Evolutionary conservation across 2,329 filamentous ascomycete species (phyloP), one percentile per base, ranked within the genome.

Genomic region (Alternaria sp.): DNA sequence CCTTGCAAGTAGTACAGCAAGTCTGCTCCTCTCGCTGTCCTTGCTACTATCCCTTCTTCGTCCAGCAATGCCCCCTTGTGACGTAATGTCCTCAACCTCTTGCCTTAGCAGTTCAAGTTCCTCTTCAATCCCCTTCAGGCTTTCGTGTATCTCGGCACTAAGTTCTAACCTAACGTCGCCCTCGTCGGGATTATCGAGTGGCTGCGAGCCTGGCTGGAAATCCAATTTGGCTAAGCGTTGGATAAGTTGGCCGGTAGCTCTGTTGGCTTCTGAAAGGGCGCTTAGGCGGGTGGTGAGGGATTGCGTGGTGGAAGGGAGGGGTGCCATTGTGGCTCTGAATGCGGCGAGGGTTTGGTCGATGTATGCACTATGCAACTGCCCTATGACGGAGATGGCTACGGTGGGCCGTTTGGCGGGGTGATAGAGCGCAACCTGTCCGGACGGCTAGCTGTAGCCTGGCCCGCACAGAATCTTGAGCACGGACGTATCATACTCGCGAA

Each of bases 101-200:
- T 95, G 92, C 46, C 82, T 83, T 33, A 97, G 74, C 17, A 95
- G 78, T 76, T 96, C 93, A 64, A 95, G 85, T 58, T 96, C 92
- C 62, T 96, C 92, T 69, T 96, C 89, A 49, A 90, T 86, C 56
- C 91, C 88, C 67, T 91, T 89, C 60, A 97, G 79, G 17, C 85
- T 85, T 70, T 91, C 88, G 66, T 90, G 88, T 63, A 97, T 96
- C 75, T 97, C 93, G 23, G 86, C 83, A 64, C 87, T 86, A 33
- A 97, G 85, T 78, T 97, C 93, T 21, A 88, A 77, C 55, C 89
- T 86, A 5, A 83, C 82, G 62, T 86, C 84, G 81, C 88, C 79
- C 83, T 90, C 82, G 85, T 90, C 58, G 85, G 79, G 62, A 31
- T 34, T 24, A 81, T 83, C 71, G 75, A 83, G 79, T 10, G 75